phyloP scores from a whole-genome alignment of 2,329 filamentous ascomycete genomes.

The Sclerotinia trifoliorum region DNA sequence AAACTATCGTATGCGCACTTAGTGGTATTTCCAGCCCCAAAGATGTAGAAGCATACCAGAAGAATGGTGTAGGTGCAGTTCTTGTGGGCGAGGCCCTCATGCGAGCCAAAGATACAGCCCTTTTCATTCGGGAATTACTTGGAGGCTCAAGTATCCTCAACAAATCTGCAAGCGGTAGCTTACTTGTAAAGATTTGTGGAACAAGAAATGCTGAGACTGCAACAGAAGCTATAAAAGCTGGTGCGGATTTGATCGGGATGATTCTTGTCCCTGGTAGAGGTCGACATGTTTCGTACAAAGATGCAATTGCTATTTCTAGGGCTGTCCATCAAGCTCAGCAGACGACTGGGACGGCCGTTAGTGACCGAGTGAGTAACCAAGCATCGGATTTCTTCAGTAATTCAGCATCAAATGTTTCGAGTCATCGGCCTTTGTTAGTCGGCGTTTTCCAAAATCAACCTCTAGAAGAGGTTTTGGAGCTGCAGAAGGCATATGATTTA shows the following conservation, averaged over 20 bases:
- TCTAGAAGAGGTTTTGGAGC: conserved; percentile 74
- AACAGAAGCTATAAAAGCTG: conserved; percentile 74
- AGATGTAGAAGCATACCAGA: conserved; percentile 84
- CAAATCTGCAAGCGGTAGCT: conserved; percentile 45
- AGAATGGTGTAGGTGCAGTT: conserved; percentile 87
- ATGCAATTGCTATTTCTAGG: conserved; percentile 76
- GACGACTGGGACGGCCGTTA: conserved; percentile 32
- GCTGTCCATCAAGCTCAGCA: conserved; percentile 58
- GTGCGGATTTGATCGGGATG: conserved; percentile 90
- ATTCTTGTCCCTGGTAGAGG: conserved; percentile 81
- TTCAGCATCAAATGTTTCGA: conserved; percentile 49
- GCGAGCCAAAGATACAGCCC: conserved; percentile 77
- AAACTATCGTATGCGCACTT: conserved; percentile 86
- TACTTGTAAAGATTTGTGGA: conserved; percentile 93
- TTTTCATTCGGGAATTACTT: conserved; percentile 83
- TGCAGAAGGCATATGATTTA: conserved; percentile 72
- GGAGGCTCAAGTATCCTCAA: conserved; percentile 48
- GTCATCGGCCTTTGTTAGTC: conserved; percentile 71
- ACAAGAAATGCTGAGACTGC: conserved; percentile 82
- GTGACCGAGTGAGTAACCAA: conserved; percentile 34
- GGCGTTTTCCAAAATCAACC: conserved; percentile 94
- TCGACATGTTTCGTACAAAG: conserved; percentile 75
- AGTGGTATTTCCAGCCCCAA: conserved; percentile 89
- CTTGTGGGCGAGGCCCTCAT: conserved; percentile 95
- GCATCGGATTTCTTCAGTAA: conserved; percentile 71